Percentiles rank a stretch among this genome's conserved stretches.
phyloP scores from a whole-genome alignment of 2,329 filamentous ascomycete genomes.

The Nigrospora osmanthi region DNA sequence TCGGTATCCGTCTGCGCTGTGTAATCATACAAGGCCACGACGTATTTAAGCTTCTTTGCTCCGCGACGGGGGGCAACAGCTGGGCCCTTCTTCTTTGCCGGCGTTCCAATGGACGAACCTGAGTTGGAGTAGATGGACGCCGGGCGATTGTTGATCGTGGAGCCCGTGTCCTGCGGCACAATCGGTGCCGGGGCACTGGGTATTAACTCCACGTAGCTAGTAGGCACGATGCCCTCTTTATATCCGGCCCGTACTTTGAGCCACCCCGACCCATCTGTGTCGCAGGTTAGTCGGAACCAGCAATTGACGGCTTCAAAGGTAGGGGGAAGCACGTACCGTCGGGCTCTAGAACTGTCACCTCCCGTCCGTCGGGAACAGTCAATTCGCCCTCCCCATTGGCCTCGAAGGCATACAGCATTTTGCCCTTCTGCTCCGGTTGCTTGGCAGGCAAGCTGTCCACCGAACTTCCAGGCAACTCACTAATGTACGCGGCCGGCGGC shows the following conservation, averaged over 20 bases:
- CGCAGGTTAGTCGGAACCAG: slow-evolving; percentile 19
- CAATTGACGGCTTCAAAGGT: neutral
- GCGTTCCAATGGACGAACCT: slow-evolving; percentile 53
- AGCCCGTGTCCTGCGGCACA: slow-evolving; percentile 35
- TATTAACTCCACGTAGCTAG: slow-evolving; percentile 71
- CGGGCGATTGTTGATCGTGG: slow-evolving; percentile 45
- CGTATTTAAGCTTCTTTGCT: slow-evolving; percentile 89
- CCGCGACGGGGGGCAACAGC: slow-evolving; percentile 85
- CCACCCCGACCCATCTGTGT: slow-evolving; percentile 83
- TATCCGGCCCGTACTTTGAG: slow-evolving; percentile 69
- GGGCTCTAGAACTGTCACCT: slow-evolving; percentile 71
- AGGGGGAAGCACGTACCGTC: slow-evolving; percentile 61
- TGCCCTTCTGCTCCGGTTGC: slow-evolving; percentile 58
- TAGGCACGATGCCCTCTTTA: slow-evolving; percentile 79
- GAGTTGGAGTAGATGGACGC: slow-evolving; percentile 74
- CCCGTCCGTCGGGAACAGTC: slow-evolving; percentile 68
- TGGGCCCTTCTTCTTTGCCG: slow-evolving; percentile 76
- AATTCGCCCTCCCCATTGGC: slow-evolving; percentile 76
- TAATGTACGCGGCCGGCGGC: slow-evolving; percentile 74
- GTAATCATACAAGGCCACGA: slow-evolving; percentile 90
- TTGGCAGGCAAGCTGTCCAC: slow-evolving; percentile 31
- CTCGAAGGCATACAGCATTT: slow-evolving; percentile 86
- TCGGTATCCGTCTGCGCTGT: slow-evolving; percentile 77
- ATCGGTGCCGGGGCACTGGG: slow-evolving; percentile 36
- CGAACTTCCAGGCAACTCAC: slow-evolving; percentile 49